Evolutionary conservation across 768 basidiomycete genomes (phyloP).

Genomic region (Lentinula sp.): DNA sequence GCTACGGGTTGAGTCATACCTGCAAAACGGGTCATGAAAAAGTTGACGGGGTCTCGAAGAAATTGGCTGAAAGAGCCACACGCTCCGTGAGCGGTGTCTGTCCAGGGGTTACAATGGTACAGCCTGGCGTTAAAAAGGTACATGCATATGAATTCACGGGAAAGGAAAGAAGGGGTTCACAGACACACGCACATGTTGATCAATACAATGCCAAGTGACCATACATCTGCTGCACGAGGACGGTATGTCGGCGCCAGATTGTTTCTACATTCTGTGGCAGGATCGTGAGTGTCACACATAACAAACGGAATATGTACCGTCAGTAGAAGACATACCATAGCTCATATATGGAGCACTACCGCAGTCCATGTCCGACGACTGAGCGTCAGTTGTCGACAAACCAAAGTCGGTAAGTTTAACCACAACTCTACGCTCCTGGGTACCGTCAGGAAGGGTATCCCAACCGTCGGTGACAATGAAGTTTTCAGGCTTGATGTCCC

Average conservation of each 20-base stretch:
- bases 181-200: constrained; percentile 80
- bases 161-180: neutral
- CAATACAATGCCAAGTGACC: constrained; percentile 97
- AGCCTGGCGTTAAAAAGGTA: constrained; percentile 44
- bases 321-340: constrained; percentile 56
- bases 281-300: constrained; percentile 11
- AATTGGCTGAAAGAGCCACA: constrained; percentile 80
- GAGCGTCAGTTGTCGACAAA: constrained; percentile 80
- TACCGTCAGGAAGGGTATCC: constrained; percentile 44
- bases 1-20: constrained; percentile 87
- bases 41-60: constrained; percentile 70
- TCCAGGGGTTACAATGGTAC: constrained; percentile 98
- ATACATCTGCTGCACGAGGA: constrained; percentile 94
- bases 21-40: constrained; percentile 86
- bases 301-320: neutral
- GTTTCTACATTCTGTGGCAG: constrained; percentile 84
- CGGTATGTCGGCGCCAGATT: constrained; percentile 92
- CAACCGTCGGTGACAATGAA: constrained; percentile 90
- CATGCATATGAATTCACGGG: constrained; percentile 5
- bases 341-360: constrained; percentile 99
- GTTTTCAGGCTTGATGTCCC: constrained; percentile 99
- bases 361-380: constrained; percentile 95
- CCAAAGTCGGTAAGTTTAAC: constrained; percentile 99
- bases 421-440: constrained; percentile 77
- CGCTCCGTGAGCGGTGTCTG: constrained; percentile 79